Evolutionary conservation across 805 yeast species (phyloP), one percentile per base, ranked within the genome.

Genomic region (Candida sanyiensis): DNA sequence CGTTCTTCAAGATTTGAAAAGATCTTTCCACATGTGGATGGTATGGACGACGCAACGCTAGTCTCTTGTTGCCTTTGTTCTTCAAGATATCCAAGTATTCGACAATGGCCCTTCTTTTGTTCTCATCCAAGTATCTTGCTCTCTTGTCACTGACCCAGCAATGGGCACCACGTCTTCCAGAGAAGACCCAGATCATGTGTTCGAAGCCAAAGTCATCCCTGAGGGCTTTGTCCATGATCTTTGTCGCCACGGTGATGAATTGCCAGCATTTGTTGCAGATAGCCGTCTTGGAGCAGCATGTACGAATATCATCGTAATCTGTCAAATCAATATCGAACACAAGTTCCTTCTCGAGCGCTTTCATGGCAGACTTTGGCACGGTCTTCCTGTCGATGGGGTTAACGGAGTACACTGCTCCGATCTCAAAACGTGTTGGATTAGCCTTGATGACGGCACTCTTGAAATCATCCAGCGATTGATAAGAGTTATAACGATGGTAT

Each of bases 81-180:
- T 69, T 77, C 39, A 85, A 66, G 1, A 89, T 80, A 50, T 86
- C 90, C 57, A 93, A 59, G 57, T 93, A 93, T 48, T 85, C 89
- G 23, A 89, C 80, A 10, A 93, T 73, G 3, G 95, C 77, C 51
- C 82, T 70, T 52, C 98, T 74, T 44, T 77, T 75, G 5, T 66
- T 52, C 58, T 93, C 97, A 46, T 76, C 83, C 45, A 93, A 61
- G 2, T 58, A 52, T 40, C 97, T 66, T 1, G 97, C 96, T 34
- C 89, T 66, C 39, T 72, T 62, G 57, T 93, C 98, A 61, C 95
- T 84, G 18, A 93, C 72, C 98, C 98, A 93, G 54, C 97, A 94
- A 69, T 93, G 98, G 12, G 94, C 95, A 61, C 98, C 98, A 73
- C 98, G 84, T 69, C 98, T 83, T 33, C 98, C 98, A 1, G 96